Evolutionary conservation across 176 grass and related monocot species (phyloP).

Genomic region (Rhynchospora tenuis): DNA sequence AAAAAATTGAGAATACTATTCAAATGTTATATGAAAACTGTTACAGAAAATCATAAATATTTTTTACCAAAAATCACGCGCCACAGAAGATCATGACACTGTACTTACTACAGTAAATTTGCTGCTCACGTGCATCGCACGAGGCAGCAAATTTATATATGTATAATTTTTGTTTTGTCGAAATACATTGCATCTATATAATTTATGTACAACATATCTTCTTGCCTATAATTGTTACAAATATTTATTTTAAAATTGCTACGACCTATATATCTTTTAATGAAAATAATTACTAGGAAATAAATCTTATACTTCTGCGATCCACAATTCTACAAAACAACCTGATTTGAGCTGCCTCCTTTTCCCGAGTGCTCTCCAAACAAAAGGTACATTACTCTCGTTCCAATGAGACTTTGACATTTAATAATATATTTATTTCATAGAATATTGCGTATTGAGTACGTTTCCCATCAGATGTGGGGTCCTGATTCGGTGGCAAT

Average conservation of each 20-base stretch:
- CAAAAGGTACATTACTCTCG: conserved; percentile 6
- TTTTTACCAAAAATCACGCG: too few relatives aligned
- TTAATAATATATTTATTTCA: background rate
- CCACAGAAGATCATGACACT: too few relatives aligned
- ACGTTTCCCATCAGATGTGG: background rate
- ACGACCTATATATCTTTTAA: background rate
- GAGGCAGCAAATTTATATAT: too few relatives aligned
- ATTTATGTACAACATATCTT: background rate
- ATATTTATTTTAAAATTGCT: background rate
- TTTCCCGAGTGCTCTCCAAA: background rate
- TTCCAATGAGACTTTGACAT: background rate
- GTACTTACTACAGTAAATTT: too few relatives aligned
- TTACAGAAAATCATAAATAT: too few relatives aligned
- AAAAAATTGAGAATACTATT: too few relatives aligned
- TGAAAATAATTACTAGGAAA: too few relatives aligned
- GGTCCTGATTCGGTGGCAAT: conserved; percentile 24
- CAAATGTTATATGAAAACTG: too few relatives aligned
- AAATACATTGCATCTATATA: background rate
- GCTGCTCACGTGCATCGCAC: too few relatives aligned
- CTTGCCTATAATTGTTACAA: background rate
- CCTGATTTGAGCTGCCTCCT: background rate
- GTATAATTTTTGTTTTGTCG: background rate
- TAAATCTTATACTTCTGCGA: too few relatives aligned
- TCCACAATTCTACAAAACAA: background rate
- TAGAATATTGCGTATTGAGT: conserved; percentile 9